Conservation (phyloP, 306 rosid species). For the Chamaecrista fasciculata region DNA sequence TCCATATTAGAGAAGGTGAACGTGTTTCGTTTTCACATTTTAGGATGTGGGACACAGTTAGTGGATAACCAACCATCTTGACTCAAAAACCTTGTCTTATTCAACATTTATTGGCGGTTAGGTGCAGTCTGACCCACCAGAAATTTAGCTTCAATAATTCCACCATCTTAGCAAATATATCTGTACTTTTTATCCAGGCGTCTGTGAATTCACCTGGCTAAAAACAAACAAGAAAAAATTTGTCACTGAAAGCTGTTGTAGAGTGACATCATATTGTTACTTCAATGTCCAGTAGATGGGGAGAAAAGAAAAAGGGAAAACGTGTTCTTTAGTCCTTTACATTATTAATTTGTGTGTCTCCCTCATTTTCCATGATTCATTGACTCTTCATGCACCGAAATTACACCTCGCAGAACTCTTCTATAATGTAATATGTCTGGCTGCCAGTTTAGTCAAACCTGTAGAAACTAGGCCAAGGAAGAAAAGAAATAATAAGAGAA, state of each 20-base stretch:
- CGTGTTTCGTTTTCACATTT: constrained; percentile 45
- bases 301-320: constrained; percentile 26
- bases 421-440: constrained; percentile 39
- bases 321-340: constrained; percentile 34
- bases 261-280: constrained; percentile 27
- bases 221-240: constrained; percentile 16
- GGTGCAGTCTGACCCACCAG: constrained; percentile 64
- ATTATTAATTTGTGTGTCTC: constrained; percentile 34
- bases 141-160: constrained; percentile 29
- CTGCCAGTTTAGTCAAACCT: constrained; percentile 26
- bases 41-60: constrained; percentile 58
- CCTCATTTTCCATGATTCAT: constrained; percentile 16
- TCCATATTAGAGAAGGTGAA: background rate
- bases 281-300: constrained; percentile 27
- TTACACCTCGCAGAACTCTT: constrained; percentile 26
- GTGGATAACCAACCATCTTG: constrained; percentile 88
- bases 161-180: constrained; percentile 29
- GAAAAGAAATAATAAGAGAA: background rate
- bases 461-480: constrained; percentile 23
- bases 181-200: constrained; percentile 28
- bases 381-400: constrained; percentile 24
- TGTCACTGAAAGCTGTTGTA: constrained; percentile 11
- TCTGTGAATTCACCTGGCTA: constrained; percentile 31
- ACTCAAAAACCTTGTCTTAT: constrained; percentile 76
- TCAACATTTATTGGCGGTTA: constrained; percentile 45